Percentiles rank a stretch among this genome's conserved stretches.
Conservation (phyloP, 805 yeast genomes). For the Metschnikowia arizonensis region DNA sequence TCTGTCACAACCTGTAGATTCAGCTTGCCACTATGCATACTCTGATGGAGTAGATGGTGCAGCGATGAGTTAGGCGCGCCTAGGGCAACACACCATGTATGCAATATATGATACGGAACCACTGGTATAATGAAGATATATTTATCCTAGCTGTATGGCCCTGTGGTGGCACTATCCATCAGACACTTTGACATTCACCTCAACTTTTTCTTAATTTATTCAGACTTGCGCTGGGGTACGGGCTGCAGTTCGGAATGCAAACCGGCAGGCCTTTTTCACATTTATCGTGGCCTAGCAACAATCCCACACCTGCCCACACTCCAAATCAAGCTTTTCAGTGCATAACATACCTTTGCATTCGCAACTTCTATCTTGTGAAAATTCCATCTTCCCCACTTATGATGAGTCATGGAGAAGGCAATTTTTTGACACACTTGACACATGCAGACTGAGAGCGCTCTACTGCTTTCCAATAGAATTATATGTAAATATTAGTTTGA, state of each 20-base stretch:
- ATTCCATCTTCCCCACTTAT: not conserved
- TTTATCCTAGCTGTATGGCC: no score
- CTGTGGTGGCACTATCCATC: no score
- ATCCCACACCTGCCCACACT: not conserved
- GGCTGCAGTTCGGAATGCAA: no score
- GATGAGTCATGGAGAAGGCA: not conserved
- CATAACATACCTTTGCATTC: not conserved
- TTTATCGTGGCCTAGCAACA: not conserved
- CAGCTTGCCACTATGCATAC: slow-evolving; percentile 2
- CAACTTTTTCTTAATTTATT: no score
- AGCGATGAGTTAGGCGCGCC: not conserved
- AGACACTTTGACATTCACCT: no score
- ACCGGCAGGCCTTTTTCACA: not conserved
- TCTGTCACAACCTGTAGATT: slow-evolving; percentile 7
- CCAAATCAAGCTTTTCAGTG: not conserved
- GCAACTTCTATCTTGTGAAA: not conserved
- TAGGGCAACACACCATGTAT: no score
- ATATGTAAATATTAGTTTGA: no score
- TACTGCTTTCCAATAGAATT: no score
- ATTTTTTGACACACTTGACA: not conserved
- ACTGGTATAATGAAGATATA: no score
- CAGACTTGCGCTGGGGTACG: not conserved
- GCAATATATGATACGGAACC: no score
- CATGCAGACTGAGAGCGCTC: not conserved
- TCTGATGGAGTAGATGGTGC: not conserved